phyloP scores from a whole-genome alignment of 2,329 filamentous ascomycete genomes.

The Pezicula neosporulosa region DNA sequence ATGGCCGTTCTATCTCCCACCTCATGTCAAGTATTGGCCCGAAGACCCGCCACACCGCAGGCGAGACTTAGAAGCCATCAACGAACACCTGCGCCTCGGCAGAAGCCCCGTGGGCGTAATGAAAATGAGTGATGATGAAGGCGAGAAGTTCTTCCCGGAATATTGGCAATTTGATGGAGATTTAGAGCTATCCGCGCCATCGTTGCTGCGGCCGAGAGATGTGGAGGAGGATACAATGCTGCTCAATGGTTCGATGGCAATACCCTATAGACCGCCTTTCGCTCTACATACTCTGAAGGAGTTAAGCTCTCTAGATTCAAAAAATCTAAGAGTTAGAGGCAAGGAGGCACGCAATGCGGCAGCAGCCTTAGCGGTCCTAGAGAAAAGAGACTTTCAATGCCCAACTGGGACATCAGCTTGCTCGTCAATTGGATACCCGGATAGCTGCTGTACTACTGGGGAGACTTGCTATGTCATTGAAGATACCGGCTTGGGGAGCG shows the following conservation, averaged over 20 bases:
- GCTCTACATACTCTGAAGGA: constrained; percentile 39
- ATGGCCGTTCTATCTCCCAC: constrained; percentile 44
- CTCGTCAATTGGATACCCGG: constrained; percentile 57
- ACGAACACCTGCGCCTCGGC: constrained; percentile 33
- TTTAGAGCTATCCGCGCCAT: constrained; percentile 4
- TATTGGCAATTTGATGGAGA: constrained; percentile 44
- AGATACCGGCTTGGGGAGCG: constrained; percentile 60
- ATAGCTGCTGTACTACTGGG: constrained; percentile 69
- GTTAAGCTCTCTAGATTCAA: not conserved
- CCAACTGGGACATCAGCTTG: constrained; percentile 65
- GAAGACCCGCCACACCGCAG: constrained; percentile 40
- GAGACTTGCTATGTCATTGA: constrained; percentile 64
- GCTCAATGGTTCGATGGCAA: constrained; percentile 15
- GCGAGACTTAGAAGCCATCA: constrained; percentile 34
- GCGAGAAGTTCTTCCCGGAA: constrained; percentile 70
- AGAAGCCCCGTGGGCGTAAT: constrained; percentile 57
- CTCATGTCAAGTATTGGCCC: constrained; percentile 41
- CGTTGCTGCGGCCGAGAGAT: constrained; percentile 12
- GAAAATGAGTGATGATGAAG: constrained; percentile 68
- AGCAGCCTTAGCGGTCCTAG: constrained; percentile 43
- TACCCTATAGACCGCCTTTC: constrained; percentile 47
- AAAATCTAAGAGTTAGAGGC: constrained; percentile 12
- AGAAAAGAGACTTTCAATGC: constrained; percentile 60
- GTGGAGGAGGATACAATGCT: constrained; percentile 15
- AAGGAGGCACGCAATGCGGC: constrained; percentile 7